Evolutionary conservation across 371 early-diverging fungal genomes (phyloP).

Genomic region (Chytridium lagenaria): DNA sequence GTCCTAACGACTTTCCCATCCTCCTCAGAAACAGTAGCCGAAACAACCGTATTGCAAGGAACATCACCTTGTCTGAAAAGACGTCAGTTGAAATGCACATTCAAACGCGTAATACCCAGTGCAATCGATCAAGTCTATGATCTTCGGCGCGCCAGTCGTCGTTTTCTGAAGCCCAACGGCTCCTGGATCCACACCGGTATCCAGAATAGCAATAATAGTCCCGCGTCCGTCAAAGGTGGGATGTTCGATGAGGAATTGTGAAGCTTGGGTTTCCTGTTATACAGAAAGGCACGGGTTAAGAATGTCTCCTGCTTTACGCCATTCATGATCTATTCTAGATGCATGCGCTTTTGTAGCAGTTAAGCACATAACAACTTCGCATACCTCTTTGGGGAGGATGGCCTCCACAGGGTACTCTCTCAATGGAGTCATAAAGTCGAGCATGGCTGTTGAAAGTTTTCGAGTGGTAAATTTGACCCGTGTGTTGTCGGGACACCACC

Average conservation of each 20-base stretch:
- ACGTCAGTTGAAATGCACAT: neutral
- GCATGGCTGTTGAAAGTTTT: constrained; percentile 5
- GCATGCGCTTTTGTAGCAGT: too few species aligned
- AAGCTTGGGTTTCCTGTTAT: constrained; percentile 89
- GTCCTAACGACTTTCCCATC: constrained; percentile 44
- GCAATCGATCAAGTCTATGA: constrained; percentile 92
- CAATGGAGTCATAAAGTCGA: neutral
- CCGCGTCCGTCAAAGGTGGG: constrained; percentile 86
- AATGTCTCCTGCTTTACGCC: neutral
- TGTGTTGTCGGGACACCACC: too few species aligned
- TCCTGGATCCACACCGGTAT: constrained; percentile 84
- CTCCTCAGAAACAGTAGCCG: constrained; percentile 41
- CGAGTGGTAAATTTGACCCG: too few species aligned
- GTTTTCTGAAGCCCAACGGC: constrained; percentile 78
- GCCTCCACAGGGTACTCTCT: neutral
- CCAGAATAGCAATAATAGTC: constrained; percentile 85
- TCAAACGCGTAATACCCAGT: constrained; percentile 69
- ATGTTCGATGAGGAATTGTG: constrained; percentile 78
- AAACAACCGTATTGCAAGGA: constrained; percentile 64
- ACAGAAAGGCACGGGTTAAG: constrained; percentile 29
- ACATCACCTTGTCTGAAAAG: constrained; percentile 68
- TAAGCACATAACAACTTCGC: too few species aligned
- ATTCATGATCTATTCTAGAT: neutral
- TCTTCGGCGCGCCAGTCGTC: constrained; percentile 86
- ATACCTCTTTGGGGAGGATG: constrained; percentile 60